These are phyloP conservation scores for Beauveria bassiana DNA, from an alignment of 2,329 filamentous ascomycete genomes.

Conservation along the genomic window DNA sequence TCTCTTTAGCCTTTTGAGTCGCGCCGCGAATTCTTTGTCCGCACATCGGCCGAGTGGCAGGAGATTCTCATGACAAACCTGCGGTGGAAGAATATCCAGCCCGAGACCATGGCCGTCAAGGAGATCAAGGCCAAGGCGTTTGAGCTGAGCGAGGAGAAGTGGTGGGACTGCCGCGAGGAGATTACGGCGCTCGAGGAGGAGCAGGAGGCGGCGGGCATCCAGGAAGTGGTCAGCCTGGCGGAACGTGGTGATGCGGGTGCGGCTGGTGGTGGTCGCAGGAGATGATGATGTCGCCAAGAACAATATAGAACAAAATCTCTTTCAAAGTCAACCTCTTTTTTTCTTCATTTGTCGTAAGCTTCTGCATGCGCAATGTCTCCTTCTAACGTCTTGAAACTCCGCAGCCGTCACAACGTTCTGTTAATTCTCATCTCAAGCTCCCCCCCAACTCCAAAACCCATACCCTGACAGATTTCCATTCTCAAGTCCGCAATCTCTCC, in stretches of 20 bases:
- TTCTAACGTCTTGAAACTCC: background rate
- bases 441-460: background rate
- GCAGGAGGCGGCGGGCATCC: conserved; percentile 90
- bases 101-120: conserved; percentile 68
- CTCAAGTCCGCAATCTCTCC: background rate
- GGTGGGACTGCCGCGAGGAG: conserved; percentile 98
- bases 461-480: background rate
- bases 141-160: conserved; percentile 86
- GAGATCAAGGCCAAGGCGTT: conserved; percentile 91
- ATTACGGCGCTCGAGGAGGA: conserved; percentile 88
- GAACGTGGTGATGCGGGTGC: conserved; percentile 56
- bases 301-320: no score
- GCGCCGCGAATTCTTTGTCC: conserved; percentile 82
- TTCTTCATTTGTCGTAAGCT: no score
- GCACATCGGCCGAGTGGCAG: conserved; percentile 87
- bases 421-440: no score
- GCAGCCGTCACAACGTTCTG: background rate
- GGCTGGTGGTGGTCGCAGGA: conserved; percentile 25
- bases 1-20: conserved; percentile 70
- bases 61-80: conserved; percentile 71
- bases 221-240: conserved; percentile 82
- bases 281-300: conserved; percentile 7
- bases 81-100: conserved; percentile 57
- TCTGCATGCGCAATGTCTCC: no score
- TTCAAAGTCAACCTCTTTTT: no score